Evolutionary conservation across 208 protist species (phyloP).

Genomic region (Trypanosoma rangeli): DNA sequence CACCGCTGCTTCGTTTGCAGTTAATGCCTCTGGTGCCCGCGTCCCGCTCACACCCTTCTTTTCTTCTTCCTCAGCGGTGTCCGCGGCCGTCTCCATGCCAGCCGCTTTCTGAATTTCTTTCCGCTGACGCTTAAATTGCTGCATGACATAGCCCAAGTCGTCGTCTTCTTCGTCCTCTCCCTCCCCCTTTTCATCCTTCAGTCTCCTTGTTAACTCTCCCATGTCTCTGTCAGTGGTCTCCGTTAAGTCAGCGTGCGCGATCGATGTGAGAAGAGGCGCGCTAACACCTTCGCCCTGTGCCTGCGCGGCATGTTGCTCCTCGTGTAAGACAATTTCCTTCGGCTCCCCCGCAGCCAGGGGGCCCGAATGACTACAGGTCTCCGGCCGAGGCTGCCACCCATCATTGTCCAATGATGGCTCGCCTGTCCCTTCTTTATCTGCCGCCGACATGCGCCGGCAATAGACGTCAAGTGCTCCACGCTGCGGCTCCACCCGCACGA

Average conservation of each 20-base stretch:
- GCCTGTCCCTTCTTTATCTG: background rate
- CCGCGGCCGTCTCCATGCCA: slow-evolving; percentile 4
- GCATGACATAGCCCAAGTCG: slow-evolving; percentile 41
- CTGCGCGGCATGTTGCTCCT: background rate
- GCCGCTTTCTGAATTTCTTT: slow-evolving; percentile 24
- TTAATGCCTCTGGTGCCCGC: background rate
- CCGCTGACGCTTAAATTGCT: slow-evolving; percentile 60
- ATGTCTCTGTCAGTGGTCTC: slow-evolving; percentile 8
- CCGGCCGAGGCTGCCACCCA: background rate
- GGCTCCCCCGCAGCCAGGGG: background rate
- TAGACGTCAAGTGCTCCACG: slow-evolving; percentile 73
- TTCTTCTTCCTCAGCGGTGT: background rate
- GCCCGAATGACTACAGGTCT: background rate
- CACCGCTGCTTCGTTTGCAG: background rate
- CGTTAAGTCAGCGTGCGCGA: slow-evolving; percentile 6
- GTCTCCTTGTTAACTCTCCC: slow-evolving; percentile 6
- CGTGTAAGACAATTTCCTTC: background rate
- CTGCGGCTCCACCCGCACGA: slow-evolving; percentile 80
- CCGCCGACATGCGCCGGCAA: slow-evolving; percentile 19
- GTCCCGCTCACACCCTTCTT: background rate
- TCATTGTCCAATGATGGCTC: background rate
- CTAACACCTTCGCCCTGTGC: background rate
- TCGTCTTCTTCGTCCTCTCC: slow-evolving; percentile 26
- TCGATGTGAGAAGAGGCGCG: slow-evolving; percentile 10
- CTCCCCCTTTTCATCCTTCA: slow-evolving; percentile 15